Conservation (phyloP, 1,139 yeast species). For the Scheffersomyces stambukii region DNA sequence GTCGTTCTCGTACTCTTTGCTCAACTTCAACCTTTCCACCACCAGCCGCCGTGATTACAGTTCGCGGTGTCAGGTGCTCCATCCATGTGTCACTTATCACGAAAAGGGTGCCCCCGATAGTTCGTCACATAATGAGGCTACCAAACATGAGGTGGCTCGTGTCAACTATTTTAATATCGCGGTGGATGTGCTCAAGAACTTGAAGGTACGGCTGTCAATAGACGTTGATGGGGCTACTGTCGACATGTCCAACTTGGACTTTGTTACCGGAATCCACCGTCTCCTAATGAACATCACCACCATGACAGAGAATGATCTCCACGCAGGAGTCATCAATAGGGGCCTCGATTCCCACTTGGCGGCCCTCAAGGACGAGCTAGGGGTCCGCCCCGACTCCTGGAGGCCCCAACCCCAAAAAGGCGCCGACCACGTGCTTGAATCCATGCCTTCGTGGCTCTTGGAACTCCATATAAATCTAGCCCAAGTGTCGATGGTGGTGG, state of each 20-base stretch:
- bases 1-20: conserved; percentile 34
- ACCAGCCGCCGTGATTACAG: conserved; percentile 33
- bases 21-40: conserved; percentile 34
- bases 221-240: conserved; percentile 19
- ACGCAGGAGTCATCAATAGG: conserved; percentile 26
- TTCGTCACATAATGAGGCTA: conserved; percentile 13
- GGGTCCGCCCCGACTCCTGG: no score
- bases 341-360: conserved; percentile 27
- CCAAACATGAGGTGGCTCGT: conserved; percentile 18
- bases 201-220: conserved; percentile 22
- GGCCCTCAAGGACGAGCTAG: no score
- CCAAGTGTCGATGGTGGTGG: no score
- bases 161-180: conserved; percentile 12
- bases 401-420: no score
- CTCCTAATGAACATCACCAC: conserved; percentile 25
- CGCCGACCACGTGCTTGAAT: conserved; percentile 27
- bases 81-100: conserved; percentile 29
- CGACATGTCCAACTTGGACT: conserved; percentile 28
- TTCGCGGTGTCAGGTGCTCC: conserved; percentile 30
- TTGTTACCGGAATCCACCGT: conserved; percentile 29
- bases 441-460: conserved; percentile 48
- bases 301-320: conserved; percentile 23
- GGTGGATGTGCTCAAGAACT: conserved; percentile 26
- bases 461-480: conserved; percentile 28
- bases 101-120: conserved; percentile 16